phyloP scores from a whole-genome alignment of 2,329 filamentous ascomycete species.

The Lasiodiplodia hormozganensis region DNA sequence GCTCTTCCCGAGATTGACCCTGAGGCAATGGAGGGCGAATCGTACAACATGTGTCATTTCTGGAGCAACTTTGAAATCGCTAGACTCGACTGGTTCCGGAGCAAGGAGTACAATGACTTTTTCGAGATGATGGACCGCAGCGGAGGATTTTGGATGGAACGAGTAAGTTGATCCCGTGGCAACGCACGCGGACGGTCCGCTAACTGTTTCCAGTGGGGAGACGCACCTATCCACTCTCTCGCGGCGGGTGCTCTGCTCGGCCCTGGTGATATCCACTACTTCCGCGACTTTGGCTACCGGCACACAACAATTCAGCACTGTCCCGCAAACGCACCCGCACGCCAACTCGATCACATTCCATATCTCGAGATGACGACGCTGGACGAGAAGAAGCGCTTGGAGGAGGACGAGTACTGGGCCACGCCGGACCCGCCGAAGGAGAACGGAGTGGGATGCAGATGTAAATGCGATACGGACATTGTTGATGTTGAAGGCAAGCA shows the following conservation, averaged over 20 bases:
- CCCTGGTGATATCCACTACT: conserved; percentile 91
- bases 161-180: conserved; percentile 64
- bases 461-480: conserved; percentile 95
- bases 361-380: conserved; percentile 82
- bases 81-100: conserved; percentile 91
- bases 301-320: conserved; percentile 99
- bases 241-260: conserved; percentile 87
- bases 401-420: conserved; percentile 98
- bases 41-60: conserved; percentile 99
- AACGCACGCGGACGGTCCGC: conserved; percentile 30
- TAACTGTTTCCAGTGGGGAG: conserved; percentile 80
- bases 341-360: conserved; percentile 80
- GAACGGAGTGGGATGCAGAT: conserved; percentile 96
- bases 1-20: conserved; percentile 82
- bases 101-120: conserved; percentile 96
- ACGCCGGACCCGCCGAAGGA: conserved; percentile 85
- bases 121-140: conserved; percentile 99
- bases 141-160: conserved; percentile 98
- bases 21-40: conserved; percentile 95
- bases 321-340: conserved; percentile 89
- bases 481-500: conserved; percentile 98
- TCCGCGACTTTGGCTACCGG: conserved; percentile 97
- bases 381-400: conserved; percentile 81
- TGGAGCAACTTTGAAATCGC: conserved; percentile 99
- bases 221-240: conserved; percentile 96